phyloP scores from a whole-genome alignment of 495 filamentous ascomycete species.

The Annulohypoxylon bovei region DNA sequence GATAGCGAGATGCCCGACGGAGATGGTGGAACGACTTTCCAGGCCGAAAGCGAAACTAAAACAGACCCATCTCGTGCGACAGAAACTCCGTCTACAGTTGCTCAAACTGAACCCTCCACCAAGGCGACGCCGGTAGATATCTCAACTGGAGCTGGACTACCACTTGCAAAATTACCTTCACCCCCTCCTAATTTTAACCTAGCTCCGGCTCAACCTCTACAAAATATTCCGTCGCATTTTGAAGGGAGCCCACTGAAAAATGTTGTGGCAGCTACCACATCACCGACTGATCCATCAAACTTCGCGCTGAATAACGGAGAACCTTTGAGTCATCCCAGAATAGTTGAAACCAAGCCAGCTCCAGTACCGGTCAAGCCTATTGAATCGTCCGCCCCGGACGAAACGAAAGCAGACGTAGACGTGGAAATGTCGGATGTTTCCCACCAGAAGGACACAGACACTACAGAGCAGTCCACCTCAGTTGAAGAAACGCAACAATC shows the following conservation, averaged over 20 bases:
- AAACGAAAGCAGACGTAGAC: conserved; percentile 7
- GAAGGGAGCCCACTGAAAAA: conserved; percentile 62
- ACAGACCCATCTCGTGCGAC: conserved; percentile 31
- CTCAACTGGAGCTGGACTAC: conserved; percentile 39
- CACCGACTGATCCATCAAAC: conserved; percentile 25
- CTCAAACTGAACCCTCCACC: conserved; percentile 10
- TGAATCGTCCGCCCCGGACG: not conserved
- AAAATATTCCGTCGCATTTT: conserved; percentile 42
- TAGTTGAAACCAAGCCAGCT: not conserved
- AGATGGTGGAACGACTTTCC: conserved; percentile 32
- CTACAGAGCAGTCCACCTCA: not conserved
- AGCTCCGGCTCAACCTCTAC: conserved; percentile 28
- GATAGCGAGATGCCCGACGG: conserved; percentile 44
- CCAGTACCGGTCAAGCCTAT: not conserved
- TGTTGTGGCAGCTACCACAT: conserved; percentile 45
- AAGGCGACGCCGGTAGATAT: conserved; percentile 29
- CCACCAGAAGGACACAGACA: not conserved
- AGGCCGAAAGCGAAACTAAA: conserved; percentile 41
- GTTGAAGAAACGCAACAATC: conserved; percentile 3
- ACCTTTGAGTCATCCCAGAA: not conserved
- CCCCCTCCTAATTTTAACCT: conserved; percentile 22
- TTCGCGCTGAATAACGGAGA: conserved; percentile 16
- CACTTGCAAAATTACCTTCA: conserved; percentile 10
- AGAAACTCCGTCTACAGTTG: conserved; percentile 30
- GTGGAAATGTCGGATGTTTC: conserved; percentile 30